Evolutionary conservation across 352 stramenopile genomes (phyloP).

Genomic region (Globisporangium yorkense): DNA sequence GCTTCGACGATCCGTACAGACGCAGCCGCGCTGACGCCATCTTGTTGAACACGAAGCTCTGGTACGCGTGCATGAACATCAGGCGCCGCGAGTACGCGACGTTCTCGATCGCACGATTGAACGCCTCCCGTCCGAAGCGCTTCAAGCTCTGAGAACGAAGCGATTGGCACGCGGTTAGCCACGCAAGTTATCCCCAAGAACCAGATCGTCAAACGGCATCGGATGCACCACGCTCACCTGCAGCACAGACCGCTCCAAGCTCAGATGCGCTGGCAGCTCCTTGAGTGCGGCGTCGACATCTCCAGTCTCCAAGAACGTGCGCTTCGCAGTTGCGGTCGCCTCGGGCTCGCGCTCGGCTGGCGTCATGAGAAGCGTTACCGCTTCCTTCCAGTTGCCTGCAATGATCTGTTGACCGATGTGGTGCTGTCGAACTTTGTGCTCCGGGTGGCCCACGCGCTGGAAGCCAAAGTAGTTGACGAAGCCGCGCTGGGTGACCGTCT

Average conservation of each 20-base stretch:
- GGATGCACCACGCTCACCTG: conserved; percentile 16
- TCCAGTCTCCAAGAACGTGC: conserved; percentile 30
- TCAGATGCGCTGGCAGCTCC: conserved; percentile 33
- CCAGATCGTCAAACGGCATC: background rate
- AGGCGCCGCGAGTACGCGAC: conserved; percentile 52
- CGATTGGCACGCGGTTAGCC: background rate
- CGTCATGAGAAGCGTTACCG: conserved; percentile 39
- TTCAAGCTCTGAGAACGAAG: conserved; percentile 34
- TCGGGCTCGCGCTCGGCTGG: conserved; percentile 28
- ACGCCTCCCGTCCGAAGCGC: conserved; percentile 40
- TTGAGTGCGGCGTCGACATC: conserved; percentile 59
- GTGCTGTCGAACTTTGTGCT: conserved; percentile 38
- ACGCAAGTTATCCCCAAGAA: background rate
- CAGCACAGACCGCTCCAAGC: conserved; percentile 51
- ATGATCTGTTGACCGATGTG: conserved; percentile 72
- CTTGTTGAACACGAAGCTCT: conserved; percentile 71
- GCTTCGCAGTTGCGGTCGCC: conserved; percentile 32
- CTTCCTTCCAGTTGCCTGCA: conserved; percentile 51
- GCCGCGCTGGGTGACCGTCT: conserved; percentile 24
- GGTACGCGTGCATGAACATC: conserved; percentile 77
- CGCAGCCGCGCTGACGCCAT: conserved; percentile 48
- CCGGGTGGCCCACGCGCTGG: conserved; percentile 57
- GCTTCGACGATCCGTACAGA: conserved; percentile 19
- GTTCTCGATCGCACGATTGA: conserved; percentile 43
- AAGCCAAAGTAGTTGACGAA: conserved; percentile 86